Evolutionary conservation across 2,329 filamentous ascomycete species (phyloP), one percentile per base, ranked within the genome.

Genomic region (Aspergillus sp.): DNA sequence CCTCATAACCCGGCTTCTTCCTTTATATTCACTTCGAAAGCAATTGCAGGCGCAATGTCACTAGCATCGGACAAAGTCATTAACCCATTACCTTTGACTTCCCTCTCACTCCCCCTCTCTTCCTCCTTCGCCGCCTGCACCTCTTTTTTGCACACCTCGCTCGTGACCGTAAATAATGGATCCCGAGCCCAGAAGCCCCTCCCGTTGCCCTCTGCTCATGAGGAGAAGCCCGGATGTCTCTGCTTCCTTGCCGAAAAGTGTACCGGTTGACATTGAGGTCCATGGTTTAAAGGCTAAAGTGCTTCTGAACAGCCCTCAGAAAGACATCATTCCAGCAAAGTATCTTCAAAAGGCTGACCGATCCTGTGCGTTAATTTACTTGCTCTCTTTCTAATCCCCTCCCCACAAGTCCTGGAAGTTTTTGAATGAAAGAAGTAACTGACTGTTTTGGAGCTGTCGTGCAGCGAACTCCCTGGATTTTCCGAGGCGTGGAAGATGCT

Each of bases 391-490:
- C 4, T 20, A 6, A 18, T 46, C 1, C 42, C n/a, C 16, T 46
- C 16, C 6, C 6, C 32, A 12, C 10, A 16, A 22, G 11, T 5
- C 1, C 2, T 47, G 45, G 14, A 14, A 22, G 3, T 7, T 22
- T 22, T 20, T 47, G 22, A 29, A 29, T 9, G 26, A 9, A 29
- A 29, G 26, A 29, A 29, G 7, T 9, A 1, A 9, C 11, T 47
- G 20, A 47, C 45, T 24, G 18, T 12, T 24, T 9, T 24, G 10
- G 24, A 73, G 70, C 61, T 3, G 24, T 63, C 36, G 53, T 64
- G 6, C 59, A 64, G 18, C 59, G 57, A 9, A 59, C 58, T 6
- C 49, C 63, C 20, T 73, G 70, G 70, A 57, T 67, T 31, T 71
- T 72, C 50, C 64, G 66, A 10, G 47, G 54, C 6, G 45, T 24